Evolutionary conservation across 129 eudicot species (phyloP), one percentile per base, ranked within the genome.

Genomic region (Saussurea involucrata): DNA sequence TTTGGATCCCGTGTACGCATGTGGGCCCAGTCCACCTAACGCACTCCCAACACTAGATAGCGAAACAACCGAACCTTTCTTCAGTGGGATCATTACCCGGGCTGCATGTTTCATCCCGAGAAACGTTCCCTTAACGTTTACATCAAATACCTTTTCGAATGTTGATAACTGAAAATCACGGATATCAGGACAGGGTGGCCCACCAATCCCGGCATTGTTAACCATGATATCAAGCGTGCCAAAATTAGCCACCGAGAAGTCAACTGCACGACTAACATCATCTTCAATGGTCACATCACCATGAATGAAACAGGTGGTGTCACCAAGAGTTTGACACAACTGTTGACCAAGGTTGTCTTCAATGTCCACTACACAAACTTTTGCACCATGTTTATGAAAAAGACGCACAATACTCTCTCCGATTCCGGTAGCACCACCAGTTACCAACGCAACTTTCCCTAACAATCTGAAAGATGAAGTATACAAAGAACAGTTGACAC

Each of bases 81-180:
- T 88, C 6, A 42, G 25, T 0, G 98, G 98, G 82, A 93, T 93
- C 98, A 93, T 93, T 29, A 89, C 63, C 63, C 93, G 95, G 27
- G 98, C 86, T 11, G 98, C 98, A 17, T 93, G 98, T 67, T 93
- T 93, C 98, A 93, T 93, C 49, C 98, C 98, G 2, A 90, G 63
- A 76, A 93, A 93, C 0, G 84, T 83, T n/a, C 98, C 97, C 83
- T 87, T 93, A 24, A 89, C 95, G 37, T 93, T 93, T 18, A 90
- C 83, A 65, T 87, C 88, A n/a, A 93, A 89, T 12, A 89, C 88
- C 27, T 64, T 83, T 42, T 93, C 91, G 21, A 90, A 93, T 5
- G 75, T 75, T 6, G 95, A 87, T 46, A 91, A 60, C 24, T 85
- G 73, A 21, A 66, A 79, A 42, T 91, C 81, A 1, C 97, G 91